Conservation (phyloP, 169 alveolate genomes). For the Theileria annulata region DNA sequence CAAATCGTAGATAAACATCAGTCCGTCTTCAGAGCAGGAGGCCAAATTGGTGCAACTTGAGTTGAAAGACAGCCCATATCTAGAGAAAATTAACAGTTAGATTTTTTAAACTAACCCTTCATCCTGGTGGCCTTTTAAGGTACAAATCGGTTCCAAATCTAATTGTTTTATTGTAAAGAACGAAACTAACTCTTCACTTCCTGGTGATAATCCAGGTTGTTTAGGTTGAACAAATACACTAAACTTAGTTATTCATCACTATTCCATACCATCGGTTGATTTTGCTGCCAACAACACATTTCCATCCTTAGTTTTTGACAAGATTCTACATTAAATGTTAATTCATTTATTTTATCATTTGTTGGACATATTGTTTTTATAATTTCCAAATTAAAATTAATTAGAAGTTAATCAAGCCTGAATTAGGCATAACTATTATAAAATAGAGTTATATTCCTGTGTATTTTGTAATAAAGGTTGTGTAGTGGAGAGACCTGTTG, state of each 20-base stretch:
- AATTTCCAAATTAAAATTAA: neutral
- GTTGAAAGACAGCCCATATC: constrained; percentile 62
- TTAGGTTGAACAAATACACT: constrained; percentile 53
- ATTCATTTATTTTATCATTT: neutral
- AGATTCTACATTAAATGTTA: constrained; percentile 19
- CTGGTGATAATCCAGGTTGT: constrained; percentile 10
- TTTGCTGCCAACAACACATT: constrained; percentile 53
- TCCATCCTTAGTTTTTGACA: constrained; percentile 37
- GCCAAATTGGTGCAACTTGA: constrained; percentile 28
- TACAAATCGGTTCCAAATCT: constrained; percentile 36
- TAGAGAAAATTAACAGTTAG: neutral
- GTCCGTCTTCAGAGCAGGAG: constrained; percentile 63
- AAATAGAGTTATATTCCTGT: no score
- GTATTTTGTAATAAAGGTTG: neutral
- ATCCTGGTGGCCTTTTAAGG: constrained; percentile 35
- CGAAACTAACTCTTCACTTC: constrained; percentile 9
- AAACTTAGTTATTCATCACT: neutral
- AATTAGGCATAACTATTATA: neutral
- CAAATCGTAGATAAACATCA: constrained; percentile 47
- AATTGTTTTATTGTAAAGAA: neutral
- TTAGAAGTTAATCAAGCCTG: no score
- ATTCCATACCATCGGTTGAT: constrained; percentile 40
- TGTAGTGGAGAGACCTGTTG: constrained; percentile 23
- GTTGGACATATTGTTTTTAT: no score
- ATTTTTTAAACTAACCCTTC: constrained; percentile 44